Base-by-base conservation (phyloP, 495 filamentous ascomycete species). In the Aspergillus asperescens region DNA sequence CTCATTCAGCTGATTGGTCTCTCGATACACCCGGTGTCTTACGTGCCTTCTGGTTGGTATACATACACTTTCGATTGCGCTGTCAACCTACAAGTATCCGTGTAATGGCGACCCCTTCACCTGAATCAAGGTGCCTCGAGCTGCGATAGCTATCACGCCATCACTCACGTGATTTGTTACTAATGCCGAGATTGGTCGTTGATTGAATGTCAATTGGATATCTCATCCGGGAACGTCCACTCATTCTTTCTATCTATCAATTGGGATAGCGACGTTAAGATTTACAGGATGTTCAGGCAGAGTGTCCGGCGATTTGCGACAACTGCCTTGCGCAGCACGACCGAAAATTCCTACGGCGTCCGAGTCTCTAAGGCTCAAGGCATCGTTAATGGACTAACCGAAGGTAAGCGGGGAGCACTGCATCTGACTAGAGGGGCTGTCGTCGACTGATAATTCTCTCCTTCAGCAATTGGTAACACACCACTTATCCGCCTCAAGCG, bases 391-490 rank as follows among this genome's bases (percentile, higher is more conserved):
- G 92, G 93, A 9, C 76, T 98, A 44, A 84, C 88, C 48, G 90
- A 86, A 75, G 92, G 92, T 95, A 82, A 59, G 66, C 58, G 39
- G 44, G 43, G 24, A 34, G 8, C 1, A n/a, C 16, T 34, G 19
- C 18, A 23, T 15, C 44, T 13, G 57, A 47, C 20, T 7, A 29
- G 49, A 38, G 13, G 52, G 12, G 27, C 45, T 29, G 32, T 19
- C 8, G 25, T 23, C 44, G 19, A 42, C 53, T 48, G 22, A 53
- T 25, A 20, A 20, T n/a, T 52, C 23, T 29, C 2, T 19, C 7
- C 6, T 4, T 32, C 22, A 95, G 90, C 90, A 48, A 96, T 98
- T 74, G 93, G 94, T 55, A 97, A 96, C 71, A 98, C 93, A 0
- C 94, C 93, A 0, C 77, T 98, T 25, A 95, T 98, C 69, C 83